Base-by-base conservation (phyloP, 306 rosid species). In the Leucaena leucocephala region DNA sequence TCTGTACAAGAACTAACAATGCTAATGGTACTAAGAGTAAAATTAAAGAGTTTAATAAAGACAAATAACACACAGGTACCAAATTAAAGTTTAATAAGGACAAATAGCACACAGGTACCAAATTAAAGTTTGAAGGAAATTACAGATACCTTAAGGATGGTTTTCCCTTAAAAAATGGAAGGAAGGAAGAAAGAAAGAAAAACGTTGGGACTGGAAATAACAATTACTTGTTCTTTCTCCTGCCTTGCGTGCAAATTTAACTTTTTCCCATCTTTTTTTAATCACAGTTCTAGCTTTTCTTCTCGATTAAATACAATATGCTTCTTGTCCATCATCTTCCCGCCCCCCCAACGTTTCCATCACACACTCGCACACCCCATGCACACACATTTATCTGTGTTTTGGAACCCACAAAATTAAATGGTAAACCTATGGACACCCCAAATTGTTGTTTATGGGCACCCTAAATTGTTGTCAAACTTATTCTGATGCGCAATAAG, bases 281-380 rank as follows among this genome's bases (percentile, higher is more conserved):
- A 74, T 77, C 49, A 46, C 54, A 71, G 70, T 74, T 63, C 45
- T 64, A 35, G 46, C 19, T 45, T 77, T 42, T 63, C 46, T 72
- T 40, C 42, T 71, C 85, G 17, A 57, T 69, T 63, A 45, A 59
- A 62, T 54, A 67, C 15, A 42, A 68, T 38, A 63, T 61, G 67
- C 40, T 12, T 61, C 27, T 58, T 16, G 1, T 58, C 65, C 65
- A 58, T 10, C 22, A 58, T n/a, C n/a, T 58, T 22, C 36, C 48
- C 10, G 48, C 33, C 40, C 45, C 27, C 81, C 13, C 5, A 11
- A 27, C 40, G 58, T 39, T 39, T 62, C 54, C 40, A 21, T 76
- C 58, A 22, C 81, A 44, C 63, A 15, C 22, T n/a, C n/a, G 10
- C 7, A 2, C 59, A 2, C 43, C 38, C 11, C 39, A 12, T 11